phyloP scores from a whole-genome alignment of 2,329 filamentous ascomycete genomes.

The Pseudocercospora pini-densiflorae region DNA sequence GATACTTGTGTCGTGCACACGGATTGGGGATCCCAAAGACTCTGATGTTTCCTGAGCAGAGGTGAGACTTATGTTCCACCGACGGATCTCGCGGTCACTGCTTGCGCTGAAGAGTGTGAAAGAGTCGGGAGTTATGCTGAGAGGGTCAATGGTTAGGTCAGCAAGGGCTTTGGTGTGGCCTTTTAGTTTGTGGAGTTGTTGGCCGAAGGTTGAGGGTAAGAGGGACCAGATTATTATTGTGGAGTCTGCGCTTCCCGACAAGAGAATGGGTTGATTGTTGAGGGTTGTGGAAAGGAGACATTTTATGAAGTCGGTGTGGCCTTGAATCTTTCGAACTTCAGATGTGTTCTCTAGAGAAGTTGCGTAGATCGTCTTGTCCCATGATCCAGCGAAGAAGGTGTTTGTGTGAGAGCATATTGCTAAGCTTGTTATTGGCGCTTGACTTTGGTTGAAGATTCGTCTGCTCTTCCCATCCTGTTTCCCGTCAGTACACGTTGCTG shows the following conservation, averaged over 20 bases:
- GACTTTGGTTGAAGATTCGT: conserved; percentile 70
- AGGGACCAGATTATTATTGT: conserved; percentile 76
- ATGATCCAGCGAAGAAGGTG: conserved; percentile 83
- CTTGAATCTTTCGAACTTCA: conserved; percentile 41
- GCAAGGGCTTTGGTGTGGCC: conserved; percentile 80
- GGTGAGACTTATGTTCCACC: conserved; percentile 68
- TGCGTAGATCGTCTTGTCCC: conserved; percentile 92
- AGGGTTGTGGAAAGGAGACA: conserved; percentile 68
- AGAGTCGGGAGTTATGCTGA: conserved; percentile 51
- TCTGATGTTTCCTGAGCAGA: conserved; percentile 63
- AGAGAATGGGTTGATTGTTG: conserved; percentile 59
- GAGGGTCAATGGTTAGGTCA: conserved; percentile 76
- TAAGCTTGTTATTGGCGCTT: conserved; percentile 78
- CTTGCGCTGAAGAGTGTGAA: conserved; percentile 75
- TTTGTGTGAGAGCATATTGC: conserved; percentile 59
- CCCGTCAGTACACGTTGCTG: conserved; percentile 1
- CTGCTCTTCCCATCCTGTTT: conserved; percentile 50
- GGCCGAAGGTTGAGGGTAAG: conserved; percentile 55
- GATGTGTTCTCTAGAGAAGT: conserved; percentile 49
- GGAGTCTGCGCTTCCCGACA: conserved; percentile 54
- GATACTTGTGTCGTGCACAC: conserved; percentile 88
- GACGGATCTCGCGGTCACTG: conserved; percentile 65
- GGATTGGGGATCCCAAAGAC: too few species aligned
- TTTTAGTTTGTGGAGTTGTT: conserved; percentile 75
- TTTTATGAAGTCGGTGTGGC: conserved; percentile 93